A percentile compares a stretch with the other conserved stretches of the same genome.
phyloP scores from a whole-genome alignment of 2,329 filamentous ascomycete species.

The Epichloe uncinata region DNA sequence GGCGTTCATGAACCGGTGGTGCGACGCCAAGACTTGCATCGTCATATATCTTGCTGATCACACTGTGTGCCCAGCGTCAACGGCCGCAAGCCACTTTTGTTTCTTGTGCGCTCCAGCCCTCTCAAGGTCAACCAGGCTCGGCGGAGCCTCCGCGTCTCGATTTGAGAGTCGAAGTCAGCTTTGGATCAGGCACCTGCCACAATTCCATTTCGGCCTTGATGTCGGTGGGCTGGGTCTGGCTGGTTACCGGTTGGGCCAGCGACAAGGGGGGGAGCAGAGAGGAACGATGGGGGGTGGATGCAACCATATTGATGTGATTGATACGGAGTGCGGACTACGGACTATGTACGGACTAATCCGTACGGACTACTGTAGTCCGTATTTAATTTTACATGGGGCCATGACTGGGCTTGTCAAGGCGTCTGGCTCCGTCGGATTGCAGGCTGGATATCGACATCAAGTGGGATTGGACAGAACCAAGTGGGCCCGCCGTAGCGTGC shows the following conservation, averaged over 20 bases:
- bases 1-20: constrained; percentile 3
- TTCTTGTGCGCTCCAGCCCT: neutral
- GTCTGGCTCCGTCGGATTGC: neutral
- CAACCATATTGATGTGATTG: neutral
- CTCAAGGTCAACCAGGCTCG: neutral
- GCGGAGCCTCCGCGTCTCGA: neutral
- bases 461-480: neutral
- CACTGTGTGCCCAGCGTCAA: neutral
- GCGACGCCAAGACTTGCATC: constrained; percentile 5
- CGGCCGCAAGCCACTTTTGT: neutral
- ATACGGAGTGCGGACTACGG: too few species aligned
- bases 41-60: neutral
- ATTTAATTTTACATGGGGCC: neutral
- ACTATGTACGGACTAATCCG: too few species aligned
- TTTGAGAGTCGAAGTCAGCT: too few species aligned
- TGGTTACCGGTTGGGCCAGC: neutral
- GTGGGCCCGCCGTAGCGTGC: neutral
- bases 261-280: neutral
- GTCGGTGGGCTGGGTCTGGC: neutral
- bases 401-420: too few species aligned
- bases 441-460: neutral
- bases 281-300: neutral
- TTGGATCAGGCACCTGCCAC: too few species aligned
- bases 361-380: too few species aligned
- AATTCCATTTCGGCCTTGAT: neutral